Evolutionary conservation across 805 yeast genomes (phyloP).

Genomic region (Komagataella pseudopastoris): DNA sequence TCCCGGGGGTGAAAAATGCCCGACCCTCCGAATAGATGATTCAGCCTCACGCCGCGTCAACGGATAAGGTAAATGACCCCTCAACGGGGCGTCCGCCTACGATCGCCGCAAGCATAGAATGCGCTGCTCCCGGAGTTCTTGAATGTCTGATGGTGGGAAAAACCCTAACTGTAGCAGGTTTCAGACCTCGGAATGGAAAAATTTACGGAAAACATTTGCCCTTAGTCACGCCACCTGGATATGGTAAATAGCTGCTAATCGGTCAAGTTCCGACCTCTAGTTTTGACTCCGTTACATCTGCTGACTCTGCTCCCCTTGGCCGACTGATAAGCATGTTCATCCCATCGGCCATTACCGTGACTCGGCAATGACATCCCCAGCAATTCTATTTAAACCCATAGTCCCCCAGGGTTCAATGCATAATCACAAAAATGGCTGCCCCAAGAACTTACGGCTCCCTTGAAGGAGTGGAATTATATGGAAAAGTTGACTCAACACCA

Average conservation of each 20-base stretch:
- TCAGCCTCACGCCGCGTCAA: not conserved
- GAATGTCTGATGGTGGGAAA: not conserved
- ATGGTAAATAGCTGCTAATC: not conserved
- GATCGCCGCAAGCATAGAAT: not conserved
- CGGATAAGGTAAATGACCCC: not conserved
- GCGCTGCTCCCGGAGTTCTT: not conserved
- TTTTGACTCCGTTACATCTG: not conserved
- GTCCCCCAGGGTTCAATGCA: not conserved
- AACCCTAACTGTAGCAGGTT: not conserved
- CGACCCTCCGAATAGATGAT: not conserved
- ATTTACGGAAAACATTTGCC: no score
- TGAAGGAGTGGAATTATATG: slow-evolving; percentile 40
- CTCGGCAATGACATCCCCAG: not conserved
- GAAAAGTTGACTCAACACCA: slow-evolving; percentile 25
- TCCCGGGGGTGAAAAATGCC: not conserved
- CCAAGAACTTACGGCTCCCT: slow-evolving; percentile 19
- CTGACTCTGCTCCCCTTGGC: not conserved
- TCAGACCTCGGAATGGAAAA: not conserved
- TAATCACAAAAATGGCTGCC: not conserved
- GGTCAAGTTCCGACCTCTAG: not conserved
- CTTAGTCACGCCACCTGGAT: not conserved
- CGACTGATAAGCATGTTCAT: not conserved
- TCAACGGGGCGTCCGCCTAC: not conserved
- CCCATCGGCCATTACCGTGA: slow-evolving; percentile 1
- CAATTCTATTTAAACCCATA: not conserved